phyloP scores from a whole-genome alignment of 768 basidiomycete species.

The Psilocybe tampanensis region DNA sequence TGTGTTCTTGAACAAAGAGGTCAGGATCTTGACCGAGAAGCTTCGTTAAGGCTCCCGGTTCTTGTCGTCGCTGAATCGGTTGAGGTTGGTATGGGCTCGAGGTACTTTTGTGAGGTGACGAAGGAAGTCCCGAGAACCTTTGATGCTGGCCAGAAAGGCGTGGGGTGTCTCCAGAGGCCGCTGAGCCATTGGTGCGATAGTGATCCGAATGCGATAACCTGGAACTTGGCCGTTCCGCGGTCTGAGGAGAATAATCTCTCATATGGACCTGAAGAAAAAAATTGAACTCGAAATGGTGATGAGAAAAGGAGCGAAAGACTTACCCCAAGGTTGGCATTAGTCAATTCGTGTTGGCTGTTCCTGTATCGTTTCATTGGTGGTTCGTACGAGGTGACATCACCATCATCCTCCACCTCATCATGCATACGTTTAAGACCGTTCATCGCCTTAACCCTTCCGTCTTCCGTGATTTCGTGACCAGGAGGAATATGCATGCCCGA shows the following conservation, averaged over 20 bases:
- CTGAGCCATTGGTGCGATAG: neutral
- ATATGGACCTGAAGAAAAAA: neutral
- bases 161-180: neutral
- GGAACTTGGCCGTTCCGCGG: conserved; percentile 17
- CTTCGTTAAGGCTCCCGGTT: too few species aligned
- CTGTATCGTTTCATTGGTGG: conserved; percentile 21
- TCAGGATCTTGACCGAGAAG: too few species aligned
- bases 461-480: conserved; percentile 16
- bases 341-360: conserved; percentile 2
- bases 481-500: neutral
- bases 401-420: conserved; percentile 16
- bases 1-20: too few species aligned
- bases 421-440: conserved; percentile 12
- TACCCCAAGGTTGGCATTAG: too few species aligned
- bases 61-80: too few species aligned
- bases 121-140: neutral
- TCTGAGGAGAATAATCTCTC: conserved; percentile 1
- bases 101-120: neutral
- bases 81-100: neutral
- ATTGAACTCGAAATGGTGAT: neutral
- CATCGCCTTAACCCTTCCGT: conserved; percentile 12
- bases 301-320: too few species aligned
- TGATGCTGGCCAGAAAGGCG: neutral
- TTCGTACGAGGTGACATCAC: conserved; percentile 6
- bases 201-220: conserved; percentile 13